Evolutionary conservation across 2,329 filamentous ascomycete species (phyloP).

Genomic region (Ampelomyces quisqualis): DNA sequence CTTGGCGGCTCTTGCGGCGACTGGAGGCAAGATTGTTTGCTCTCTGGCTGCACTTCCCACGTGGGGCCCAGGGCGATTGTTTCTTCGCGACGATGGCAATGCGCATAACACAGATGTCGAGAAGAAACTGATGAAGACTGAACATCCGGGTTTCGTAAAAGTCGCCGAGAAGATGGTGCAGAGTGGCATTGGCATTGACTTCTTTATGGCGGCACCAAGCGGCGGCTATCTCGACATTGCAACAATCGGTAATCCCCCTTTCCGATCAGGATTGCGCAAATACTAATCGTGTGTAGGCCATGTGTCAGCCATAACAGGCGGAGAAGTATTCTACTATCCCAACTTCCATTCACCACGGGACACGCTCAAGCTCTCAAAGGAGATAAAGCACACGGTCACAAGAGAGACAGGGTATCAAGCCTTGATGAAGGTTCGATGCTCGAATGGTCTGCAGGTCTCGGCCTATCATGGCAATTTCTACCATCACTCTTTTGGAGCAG

Average conservation of each 20-base stretch:
- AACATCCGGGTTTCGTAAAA: constrained; percentile 86
- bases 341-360: constrained; percentile 92
- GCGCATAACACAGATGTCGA: constrained; percentile 78
- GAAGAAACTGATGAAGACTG: constrained; percentile 87
- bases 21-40: constrained; percentile 89
- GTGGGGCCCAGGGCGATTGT: constrained; percentile 82
- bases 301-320: constrained; percentile 83
- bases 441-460: constrained; percentile 89
- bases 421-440: constrained; percentile 97
- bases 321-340: constrained; percentile 94
- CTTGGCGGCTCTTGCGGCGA: constrained; percentile 77
- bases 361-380: constrained; percentile 75
- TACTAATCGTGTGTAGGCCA: constrained; percentile 58
- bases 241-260: constrained; percentile 80
- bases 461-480: constrained; percentile 96
- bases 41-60: constrained; percentile 86
- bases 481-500: constrained; percentile 91
- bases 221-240: constrained; percentile 92
- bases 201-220: constrained; percentile 89
- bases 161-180: constrained; percentile 84
- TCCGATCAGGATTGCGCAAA: neutral
- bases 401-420: constrained; percentile 94
- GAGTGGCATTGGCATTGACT: constrained; percentile 82
- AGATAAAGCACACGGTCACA: constrained; percentile 82
- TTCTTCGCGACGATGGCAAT: constrained; percentile 85